Percentiles rank a stretch among this genome's conserved stretches.
Conservation (phyloP, 2,329 filamentous ascomycete species). For the Colletotrichum agaves region DNA sequence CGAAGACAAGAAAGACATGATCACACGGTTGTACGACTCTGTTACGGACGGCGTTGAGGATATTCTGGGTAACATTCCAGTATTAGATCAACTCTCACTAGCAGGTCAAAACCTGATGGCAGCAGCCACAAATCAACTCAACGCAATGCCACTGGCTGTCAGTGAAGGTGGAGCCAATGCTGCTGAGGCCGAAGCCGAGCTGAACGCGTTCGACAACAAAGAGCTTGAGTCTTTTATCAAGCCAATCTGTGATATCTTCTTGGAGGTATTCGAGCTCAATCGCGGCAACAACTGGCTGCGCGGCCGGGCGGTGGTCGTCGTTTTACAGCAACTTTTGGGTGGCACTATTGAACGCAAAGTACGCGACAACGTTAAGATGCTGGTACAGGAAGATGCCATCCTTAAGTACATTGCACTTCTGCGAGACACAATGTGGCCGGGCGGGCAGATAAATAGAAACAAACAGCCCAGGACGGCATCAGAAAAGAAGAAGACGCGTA, state of each 20-base stretch:
- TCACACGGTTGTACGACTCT: slow-evolving; percentile 94
- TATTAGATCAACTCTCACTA: slow-evolving; percentile 91
- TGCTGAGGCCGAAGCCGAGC: slow-evolving; percentile 90
- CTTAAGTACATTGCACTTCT: slow-evolving; percentile 79
- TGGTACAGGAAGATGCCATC: slow-evolving; percentile 82
- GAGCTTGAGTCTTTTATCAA: slow-evolving; percentile 97
- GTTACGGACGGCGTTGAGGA: slow-evolving; percentile 99
- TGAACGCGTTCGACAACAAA: slow-evolving; percentile 90
- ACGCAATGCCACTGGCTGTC: slow-evolving; percentile 62
- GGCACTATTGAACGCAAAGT: slow-evolving; percentile 97
- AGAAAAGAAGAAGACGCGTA: slow-evolving; percentile 83
- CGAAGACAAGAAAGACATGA: slow-evolving; percentile 84
- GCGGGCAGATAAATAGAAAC: slow-evolving; percentile 64
- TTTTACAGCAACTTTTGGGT: slow-evolving; percentile 93
- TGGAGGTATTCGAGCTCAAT: slow-evolving; percentile 95
- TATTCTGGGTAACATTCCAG: slow-evolving; percentile 93
- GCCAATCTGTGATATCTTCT: slow-evolving; percentile 96
- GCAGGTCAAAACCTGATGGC: slow-evolving; percentile 92
- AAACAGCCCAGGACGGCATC: slow-evolving; percentile 68
- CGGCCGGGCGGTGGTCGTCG: slow-evolving; percentile 93
- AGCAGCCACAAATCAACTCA: slow-evolving; percentile 74
- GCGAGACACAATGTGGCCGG: slow-evolving; percentile 85
- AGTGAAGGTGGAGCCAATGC: slow-evolving; percentile 62
- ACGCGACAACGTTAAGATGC: slow-evolving; percentile 79
- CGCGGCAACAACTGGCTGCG: slow-evolving; percentile 97